Percentiles rank a stretch among this genome's conserved stretches.
phyloP scores from a whole-genome alignment of 1,284 basidiomycete genomes.

The Apiotrichum siamense region DNA sequence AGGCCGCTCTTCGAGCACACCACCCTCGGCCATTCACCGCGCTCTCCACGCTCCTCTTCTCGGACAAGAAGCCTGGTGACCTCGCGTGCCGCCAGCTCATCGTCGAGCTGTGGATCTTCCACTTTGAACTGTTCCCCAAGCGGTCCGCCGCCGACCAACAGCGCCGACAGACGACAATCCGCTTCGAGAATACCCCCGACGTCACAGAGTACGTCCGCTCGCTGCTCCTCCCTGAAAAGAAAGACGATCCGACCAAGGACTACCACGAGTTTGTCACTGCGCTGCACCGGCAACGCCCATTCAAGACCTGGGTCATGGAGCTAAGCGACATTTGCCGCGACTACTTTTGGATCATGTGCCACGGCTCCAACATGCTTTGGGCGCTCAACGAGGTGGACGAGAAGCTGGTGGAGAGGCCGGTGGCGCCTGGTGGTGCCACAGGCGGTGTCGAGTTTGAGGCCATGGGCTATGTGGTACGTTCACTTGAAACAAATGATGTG shows the following conservation, averaged over 20 bases:
- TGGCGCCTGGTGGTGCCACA: slow-evolving; percentile 95
- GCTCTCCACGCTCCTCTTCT: slow-evolving; percentile 77
- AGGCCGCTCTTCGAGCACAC: slow-evolving; percentile 65
- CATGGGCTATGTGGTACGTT: slow-evolving; percentile 81
- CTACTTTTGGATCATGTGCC: slow-evolving; percentile 98
- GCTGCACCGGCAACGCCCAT: slow-evolving; percentile 73
- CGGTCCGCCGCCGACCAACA: neutral
- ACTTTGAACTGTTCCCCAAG: slow-evolving; percentile 72
- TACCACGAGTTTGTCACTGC: slow-evolving; percentile 82
- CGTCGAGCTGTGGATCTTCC: slow-evolving; percentile 69
- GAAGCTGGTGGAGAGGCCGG: slow-evolving; percentile 75
- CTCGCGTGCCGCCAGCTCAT: slow-evolving; percentile 83
- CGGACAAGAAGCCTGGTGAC: slow-evolving; percentile 96
- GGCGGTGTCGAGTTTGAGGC: slow-evolving; percentile 98
- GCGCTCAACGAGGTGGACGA: slow-evolving; percentile 72
- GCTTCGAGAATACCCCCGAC: slow-evolving; percentile 11
- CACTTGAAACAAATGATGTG: neutral
- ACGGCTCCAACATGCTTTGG: slow-evolving; percentile 88
- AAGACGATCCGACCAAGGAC: slow-evolving; percentile 36
- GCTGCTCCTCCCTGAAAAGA: slow-evolving; percentile 39
- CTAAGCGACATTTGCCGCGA: slow-evolving; percentile 84
- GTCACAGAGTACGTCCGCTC: slow-evolving; percentile 30
- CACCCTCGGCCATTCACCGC: slow-evolving; percentile 81
- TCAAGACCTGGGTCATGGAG: slow-evolving; percentile 86
- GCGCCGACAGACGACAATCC: neutral